Base-by-base conservation (phyloP, 768 basidiomycete genomes). In the Termitomyces sp. region DNA sequence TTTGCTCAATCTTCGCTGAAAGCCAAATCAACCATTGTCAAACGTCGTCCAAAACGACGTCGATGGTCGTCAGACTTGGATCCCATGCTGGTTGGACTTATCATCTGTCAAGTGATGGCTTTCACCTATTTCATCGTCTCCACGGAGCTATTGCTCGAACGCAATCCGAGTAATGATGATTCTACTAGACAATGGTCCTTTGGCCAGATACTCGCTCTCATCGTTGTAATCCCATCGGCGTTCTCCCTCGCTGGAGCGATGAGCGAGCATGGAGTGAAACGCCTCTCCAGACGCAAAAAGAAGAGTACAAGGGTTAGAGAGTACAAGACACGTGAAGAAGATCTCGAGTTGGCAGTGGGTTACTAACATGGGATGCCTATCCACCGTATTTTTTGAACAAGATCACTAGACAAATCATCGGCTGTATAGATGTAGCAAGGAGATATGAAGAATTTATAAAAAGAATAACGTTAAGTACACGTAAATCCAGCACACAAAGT, bases 141-240 rank as follows among this genome's bases (percentile, higher is more conserved):
- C 2, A 77, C 66, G 42, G 77, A 79, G 61, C 63, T 74, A 10
- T 60, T 77, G 42, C 56, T 76, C 45, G 50, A 59, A 50, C 67
- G 65, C 52, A 76, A 77, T 50, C 62, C 64, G 18, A 67, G 64
- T 49, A 64, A 63, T 14, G 58, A 61, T 40, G 50, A 68, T 53
- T 58, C 65, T 53, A 57, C 55, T 43, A 58, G 53, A 36, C 64
- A 71, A 50, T 76, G 75, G 71, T 70, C 72, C 1, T 79, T 77
- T 66, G 76, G 76, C 16, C 76, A 78, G 67, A 77, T 77, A 45
- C 62, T 79, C 18, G 76, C 78, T 1, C 62, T 79, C 40, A 69
- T 77, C 26, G 73, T 76, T 24, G 68, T 76, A 37, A 65, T 75
- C n/a, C 77, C 77, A 2, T 75, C 75, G 1, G 67, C 71, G 12